Percentiles rank a stretch among this genome's conserved stretches.
phyloP scores from a whole-genome alignment of 306 rosid genomes.

The Cicer arietinum region DNA sequence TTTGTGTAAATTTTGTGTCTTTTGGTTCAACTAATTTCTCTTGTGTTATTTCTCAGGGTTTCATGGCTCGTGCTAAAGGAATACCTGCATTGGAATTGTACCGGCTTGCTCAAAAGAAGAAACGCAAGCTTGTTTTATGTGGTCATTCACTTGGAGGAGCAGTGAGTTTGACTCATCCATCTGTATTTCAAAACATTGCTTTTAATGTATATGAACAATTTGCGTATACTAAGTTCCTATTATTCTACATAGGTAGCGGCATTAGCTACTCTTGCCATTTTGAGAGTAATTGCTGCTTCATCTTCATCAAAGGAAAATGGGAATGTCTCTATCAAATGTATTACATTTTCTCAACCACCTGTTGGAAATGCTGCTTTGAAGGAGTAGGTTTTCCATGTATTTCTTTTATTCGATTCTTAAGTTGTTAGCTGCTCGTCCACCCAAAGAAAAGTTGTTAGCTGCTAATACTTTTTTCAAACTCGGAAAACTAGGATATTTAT shows the following conservation, averaged over 20 bases:
- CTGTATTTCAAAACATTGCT: constrained; percentile 23
- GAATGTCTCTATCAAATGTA: constrained; percentile 75
- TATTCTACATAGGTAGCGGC: constrained; percentile 75
- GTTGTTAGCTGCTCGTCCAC: constrained; percentile 7
- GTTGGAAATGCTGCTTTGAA: constrained; percentile 98
- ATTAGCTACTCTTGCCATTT: constrained; percentile 96
- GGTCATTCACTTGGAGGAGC: constrained; percentile 99
- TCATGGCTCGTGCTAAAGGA: constrained; percentile 98
- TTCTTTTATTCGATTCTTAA: constrained; percentile 31
- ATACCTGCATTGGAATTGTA: constrained; percentile 96
- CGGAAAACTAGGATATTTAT: constrained; percentile 29
- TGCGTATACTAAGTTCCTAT: constrained; percentile 37
- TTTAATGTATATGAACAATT: constrained; percentile 26
- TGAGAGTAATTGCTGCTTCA: constrained; percentile 95
- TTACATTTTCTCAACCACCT: constrained; percentile 97
- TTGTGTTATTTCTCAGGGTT: constrained; percentile 64
- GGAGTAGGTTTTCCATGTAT: constrained; percentile 67
- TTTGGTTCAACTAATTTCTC: constrained; percentile 22
- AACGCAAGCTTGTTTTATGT: constrained; percentile 87
- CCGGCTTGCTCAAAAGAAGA: constrained; percentile 95
- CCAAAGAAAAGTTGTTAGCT: constrained; percentile 11
- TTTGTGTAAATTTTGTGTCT: neutral
- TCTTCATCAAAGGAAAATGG: constrained; percentile 82
- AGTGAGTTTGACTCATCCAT: constrained; percentile 58
- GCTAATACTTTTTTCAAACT: constrained; percentile 8